phyloP scores from a whole-genome alignment of 2,329 filamentous ascomycete genomes.

The Botryotinia calthae region DNA sequence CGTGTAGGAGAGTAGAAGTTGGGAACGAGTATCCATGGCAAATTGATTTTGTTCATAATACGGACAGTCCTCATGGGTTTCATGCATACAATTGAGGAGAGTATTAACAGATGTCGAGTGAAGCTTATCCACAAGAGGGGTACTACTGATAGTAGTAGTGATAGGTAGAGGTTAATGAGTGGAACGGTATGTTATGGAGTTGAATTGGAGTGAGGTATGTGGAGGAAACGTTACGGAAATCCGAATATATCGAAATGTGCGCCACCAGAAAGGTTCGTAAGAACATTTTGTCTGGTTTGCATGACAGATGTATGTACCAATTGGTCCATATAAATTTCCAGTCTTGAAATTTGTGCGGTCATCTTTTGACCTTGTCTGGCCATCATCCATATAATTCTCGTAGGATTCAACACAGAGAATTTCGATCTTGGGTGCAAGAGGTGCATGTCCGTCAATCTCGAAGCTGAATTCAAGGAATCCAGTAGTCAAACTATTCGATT shows the following conservation, averaged over 20 bases:
- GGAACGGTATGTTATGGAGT: background rate
- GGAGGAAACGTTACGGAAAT: background rate
- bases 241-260: background rate
- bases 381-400: background rate
- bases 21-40: constrained; percentile 32
- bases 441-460: background rate
- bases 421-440: background rate
- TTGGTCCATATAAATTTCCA: background rate
- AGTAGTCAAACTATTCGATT: background rate
- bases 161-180: background rate
- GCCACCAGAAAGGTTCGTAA: background rate
- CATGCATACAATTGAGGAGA: constrained; percentile 24
- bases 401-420: background rate
- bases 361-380: background rate
- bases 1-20: constrained; percentile 38
- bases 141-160: background rate
- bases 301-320: background rate
- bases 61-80: constrained; percentile 40
- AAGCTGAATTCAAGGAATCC: background rate
- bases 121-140: background rate
- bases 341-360: background rate
- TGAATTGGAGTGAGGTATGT: background rate
- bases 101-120: constrained; percentile 19
- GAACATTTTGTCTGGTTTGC: background rate
- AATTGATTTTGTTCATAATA: constrained; percentile 42